phyloP scores from a whole-genome alignment of 345 rosid species.

The Acer negundo region DNA sequence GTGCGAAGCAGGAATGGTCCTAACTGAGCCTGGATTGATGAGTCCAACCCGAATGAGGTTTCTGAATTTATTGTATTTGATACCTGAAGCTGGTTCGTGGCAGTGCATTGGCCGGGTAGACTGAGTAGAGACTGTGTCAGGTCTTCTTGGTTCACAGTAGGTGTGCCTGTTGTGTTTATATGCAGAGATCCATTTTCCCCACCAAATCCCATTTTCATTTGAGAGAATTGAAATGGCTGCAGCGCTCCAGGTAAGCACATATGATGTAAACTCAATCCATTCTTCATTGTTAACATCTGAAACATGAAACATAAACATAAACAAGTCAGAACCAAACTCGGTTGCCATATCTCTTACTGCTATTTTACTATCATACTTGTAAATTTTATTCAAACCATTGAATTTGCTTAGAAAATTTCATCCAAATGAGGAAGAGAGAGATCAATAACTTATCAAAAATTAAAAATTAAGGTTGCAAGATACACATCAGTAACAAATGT shows the following conservation, averaged over 20 bases:
- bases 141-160: slow-evolving; percentile 40
- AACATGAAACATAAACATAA: slow-evolving; percentile 20
- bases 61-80: slow-evolving; percentile 45
- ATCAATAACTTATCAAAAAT: neutral
- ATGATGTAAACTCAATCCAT: slow-evolving; percentile 72
- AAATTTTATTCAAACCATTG: neutral
- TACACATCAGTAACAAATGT: neutral
- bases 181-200: slow-evolving; percentile 38
- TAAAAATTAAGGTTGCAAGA: neutral
- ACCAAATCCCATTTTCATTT: slow-evolving; percentile 31
- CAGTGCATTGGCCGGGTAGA: slow-evolving; percentile 41
- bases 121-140: slow-evolving; percentile 28
- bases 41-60: slow-evolving; percentile 50
- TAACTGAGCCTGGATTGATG: slow-evolving; percentile 55
- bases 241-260: slow-evolving; percentile 59
- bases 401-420: neutral
- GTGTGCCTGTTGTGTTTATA: slow-evolving; percentile 27
- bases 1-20: slow-evolving; percentile 45
- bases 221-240: slow-evolving; percentile 51
- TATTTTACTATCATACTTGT: neutral
- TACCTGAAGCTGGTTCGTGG: slow-evolving; percentile 34
- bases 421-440: neutral
- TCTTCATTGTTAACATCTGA: slow-evolving; percentile 83
- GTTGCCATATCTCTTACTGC: neutral
- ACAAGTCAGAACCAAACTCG: slow-evolving; percentile 13